Evolutionary conservation across 805 yeast species (phyloP).

Genomic region (Diddensiella transvaalensis): DNA sequence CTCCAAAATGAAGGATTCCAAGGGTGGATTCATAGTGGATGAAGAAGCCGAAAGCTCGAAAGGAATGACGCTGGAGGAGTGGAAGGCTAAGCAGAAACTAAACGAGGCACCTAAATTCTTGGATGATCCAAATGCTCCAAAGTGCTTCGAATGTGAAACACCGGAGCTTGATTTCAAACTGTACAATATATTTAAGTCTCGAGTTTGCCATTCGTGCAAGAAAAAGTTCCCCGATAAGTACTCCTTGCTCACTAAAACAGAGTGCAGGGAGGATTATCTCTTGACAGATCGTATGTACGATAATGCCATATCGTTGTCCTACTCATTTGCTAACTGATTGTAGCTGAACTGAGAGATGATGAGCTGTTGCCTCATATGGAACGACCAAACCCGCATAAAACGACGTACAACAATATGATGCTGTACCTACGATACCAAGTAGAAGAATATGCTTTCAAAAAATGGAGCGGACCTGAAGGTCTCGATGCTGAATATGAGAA

Average conservation of each 20-base stretch:
- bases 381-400: conserved; percentile 91
- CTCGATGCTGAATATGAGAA: conserved; percentile 90
- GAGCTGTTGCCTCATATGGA: conserved; percentile 70
- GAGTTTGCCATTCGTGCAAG: conserved; percentile 80
- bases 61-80: conserved; percentile 44
- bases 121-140: conserved; percentile 70
- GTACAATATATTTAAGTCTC: conserved; percentile 60
- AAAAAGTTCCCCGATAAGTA: conserved; percentile 79
- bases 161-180: conserved; percentile 76
- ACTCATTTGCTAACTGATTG: not conserved
- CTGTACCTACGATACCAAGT: conserved; percentile 83
- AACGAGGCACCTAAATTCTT: conserved; percentile 17
- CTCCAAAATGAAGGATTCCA: conserved; percentile 81
- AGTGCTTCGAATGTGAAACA: conserved; percentile 78
- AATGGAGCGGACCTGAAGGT: conserved; percentile 91
- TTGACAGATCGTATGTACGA: conserved; percentile 61
- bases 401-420: conserved; percentile 88
- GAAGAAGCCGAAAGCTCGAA: conserved; percentile 31
- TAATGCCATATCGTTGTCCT: too few relatives aligned
- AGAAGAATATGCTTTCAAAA: conserved; percentile 87
- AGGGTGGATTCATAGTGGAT: conserved; percentile 76
- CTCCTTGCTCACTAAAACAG: conserved; percentile 88
- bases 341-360: conserved; percentile 70
- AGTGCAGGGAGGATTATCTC: conserved; percentile 87
- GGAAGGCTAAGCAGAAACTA: conserved; percentile 50